Base-by-base conservation (phyloP, 129 eudicot species). In the Arctium lappa region DNA sequence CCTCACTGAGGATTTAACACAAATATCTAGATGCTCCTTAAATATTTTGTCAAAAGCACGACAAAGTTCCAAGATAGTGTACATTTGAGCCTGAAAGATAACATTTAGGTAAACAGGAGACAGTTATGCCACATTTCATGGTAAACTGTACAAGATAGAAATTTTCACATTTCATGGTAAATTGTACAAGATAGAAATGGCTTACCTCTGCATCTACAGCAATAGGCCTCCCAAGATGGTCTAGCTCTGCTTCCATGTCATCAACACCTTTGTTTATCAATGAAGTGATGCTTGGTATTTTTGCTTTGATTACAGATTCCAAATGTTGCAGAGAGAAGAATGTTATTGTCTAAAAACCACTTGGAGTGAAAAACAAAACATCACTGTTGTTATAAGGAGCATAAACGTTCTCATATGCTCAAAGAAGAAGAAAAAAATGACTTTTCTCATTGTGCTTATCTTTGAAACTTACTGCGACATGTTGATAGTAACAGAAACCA, bases 191-290 rank as follows among this genome's bases (percentile, higher is more conserved):
- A 48, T 5, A 66, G 37, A 39, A 77, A 37, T 8, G 72, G 40
- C 91, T 86, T 75, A 90, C 94, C 87, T 91, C 94, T 15, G 90
- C 94, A 73, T 90, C 94, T 18, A 86, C 83, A 46, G 86, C 86
- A 79, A 90, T 79, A 50, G 94, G 94, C 86, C 94, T 84, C 44
- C 94, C 94, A 79, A 90, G 85, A 86, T 84, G 88, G 82, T 90
- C 90, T 79, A 90, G 62, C 89, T 90, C 91, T 29, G 91, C 78
- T 90, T 90, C 94, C 77, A 90, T 86, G 60, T 90, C 94, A 4
- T 90, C 94, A 5, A 90, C 86, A 77, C 81, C 87, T 84, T 88
- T 90, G 88, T 90, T 88, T 34, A 90, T 88, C 83, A 90, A 79
- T 4, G 94, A 90, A 77, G 84, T 90, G 79, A 90, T 90, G 65